phyloP scores from a whole-genome alignment of 176 grass and related monocot species.

The Phyllostachys edulis region DNA sequence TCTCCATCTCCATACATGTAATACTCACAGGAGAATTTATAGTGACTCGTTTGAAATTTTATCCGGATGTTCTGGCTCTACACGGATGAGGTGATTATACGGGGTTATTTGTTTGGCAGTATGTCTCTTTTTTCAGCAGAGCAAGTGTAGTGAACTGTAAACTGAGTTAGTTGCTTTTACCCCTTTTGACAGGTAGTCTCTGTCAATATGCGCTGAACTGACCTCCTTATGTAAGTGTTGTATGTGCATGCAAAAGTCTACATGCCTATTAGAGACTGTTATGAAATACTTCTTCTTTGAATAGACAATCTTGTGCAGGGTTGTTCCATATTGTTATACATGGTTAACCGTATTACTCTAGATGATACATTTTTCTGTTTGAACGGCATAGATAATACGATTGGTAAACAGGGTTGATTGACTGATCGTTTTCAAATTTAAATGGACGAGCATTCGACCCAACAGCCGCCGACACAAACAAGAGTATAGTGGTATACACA shows the following conservation, averaged over 20 bases:
- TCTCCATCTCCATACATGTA: slow-evolving; percentile 2
- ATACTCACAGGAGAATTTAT: neutral
- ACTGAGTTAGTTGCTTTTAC: neutral
- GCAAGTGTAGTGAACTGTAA: neutral
- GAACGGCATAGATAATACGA: neutral
- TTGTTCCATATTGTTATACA: neutral
- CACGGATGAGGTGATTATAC: neutral
- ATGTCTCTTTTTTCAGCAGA: slow-evolving; percentile 31
- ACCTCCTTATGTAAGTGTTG: neutral
- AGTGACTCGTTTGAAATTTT: slow-evolving; percentile 10
- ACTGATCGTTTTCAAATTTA: neutral
- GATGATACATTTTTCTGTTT: neutral
- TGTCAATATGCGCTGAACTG: slow-evolving; percentile 19
- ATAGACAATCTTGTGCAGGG: neutral
- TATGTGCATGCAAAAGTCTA: neutral
- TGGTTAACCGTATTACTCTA: neutral
- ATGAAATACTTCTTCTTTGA: neutral
- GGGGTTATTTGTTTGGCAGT: neutral
- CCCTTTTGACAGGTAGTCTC: slow-evolving; percentile 12
- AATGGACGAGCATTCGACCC: neutral
- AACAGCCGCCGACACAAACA: slow-evolving; percentile 17
- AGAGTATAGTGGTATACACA: neutral
- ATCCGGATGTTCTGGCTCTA: neutral
- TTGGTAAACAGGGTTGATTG: neutral
- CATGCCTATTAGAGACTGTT: neutral